Evolutionary conservation across 495 filamentous ascomycete species (phyloP).

Genomic region (Penicillium cosmopolitanum): DNA sequence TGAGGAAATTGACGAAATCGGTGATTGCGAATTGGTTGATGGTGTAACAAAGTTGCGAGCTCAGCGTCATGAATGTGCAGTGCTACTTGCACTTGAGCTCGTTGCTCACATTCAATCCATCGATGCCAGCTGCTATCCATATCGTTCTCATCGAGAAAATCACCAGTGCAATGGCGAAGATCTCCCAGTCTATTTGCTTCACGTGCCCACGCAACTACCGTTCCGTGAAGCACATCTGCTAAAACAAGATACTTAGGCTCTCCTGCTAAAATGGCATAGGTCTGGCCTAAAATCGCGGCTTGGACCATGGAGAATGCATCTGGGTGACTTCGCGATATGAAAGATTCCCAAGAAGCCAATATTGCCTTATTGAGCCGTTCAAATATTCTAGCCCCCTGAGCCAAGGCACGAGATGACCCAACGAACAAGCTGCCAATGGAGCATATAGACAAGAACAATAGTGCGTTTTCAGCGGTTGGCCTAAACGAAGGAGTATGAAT

Average conservation of each 20-base stretch:
- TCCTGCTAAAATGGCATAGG: constrained; percentile 43
- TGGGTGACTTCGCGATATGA: constrained; percentile 22
- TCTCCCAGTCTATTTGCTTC: constrained; percentile 21
- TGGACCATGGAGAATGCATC: constrained; percentile 42
- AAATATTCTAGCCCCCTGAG: constrained; percentile 34
- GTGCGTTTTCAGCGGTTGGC: constrained; percentile 31
- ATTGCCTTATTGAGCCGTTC: constrained; percentile 42
- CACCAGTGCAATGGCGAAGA: constrained; percentile 13
- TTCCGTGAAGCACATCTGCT: constrained; percentile 42
- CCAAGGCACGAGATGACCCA: constrained; percentile 30
- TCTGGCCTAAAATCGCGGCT: constrained; percentile 42
- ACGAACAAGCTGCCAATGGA: constrained; percentile 41
- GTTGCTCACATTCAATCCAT: constrained; percentile 24
- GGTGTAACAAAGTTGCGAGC: constrained; percentile 38
- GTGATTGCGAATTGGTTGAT: constrained; percentile 37
- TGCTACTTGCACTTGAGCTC: constrained; percentile 28
- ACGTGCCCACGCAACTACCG: constrained; percentile 42
- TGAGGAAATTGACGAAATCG: constrained; percentile 20
- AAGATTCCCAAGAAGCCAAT: constrained; percentile 36
- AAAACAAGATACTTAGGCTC: constrained; percentile 30
- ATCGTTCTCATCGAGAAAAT: constrained; percentile 14
- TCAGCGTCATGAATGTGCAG: constrained; percentile 41
- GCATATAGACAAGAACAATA: constrained; percentile 38
- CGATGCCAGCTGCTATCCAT: constrained; percentile 27
- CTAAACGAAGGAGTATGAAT: constrained; percentile 36